Evolutionary conservation across 768 basidiomycete genomes (phyloP).

Genomic region (Kwoniella pini): DNA sequence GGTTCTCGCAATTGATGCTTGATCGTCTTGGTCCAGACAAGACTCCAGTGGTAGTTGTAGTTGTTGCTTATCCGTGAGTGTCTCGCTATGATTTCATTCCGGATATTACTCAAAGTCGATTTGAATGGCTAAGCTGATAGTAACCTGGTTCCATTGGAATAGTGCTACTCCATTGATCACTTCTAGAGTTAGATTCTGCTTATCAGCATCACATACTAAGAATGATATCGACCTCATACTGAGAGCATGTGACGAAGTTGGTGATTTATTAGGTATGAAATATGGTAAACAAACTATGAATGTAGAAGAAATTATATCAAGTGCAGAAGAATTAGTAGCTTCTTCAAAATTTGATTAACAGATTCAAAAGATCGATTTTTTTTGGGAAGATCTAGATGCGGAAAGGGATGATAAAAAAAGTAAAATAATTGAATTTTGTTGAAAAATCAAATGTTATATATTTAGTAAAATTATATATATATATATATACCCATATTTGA

Average conservation of each 20-base stretch:
- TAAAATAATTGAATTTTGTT: too few species aligned
- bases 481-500: too few species aligned
- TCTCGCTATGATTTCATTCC: too few species aligned
- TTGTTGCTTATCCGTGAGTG: conserved; percentile 70
- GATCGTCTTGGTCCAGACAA: conserved; percentile 59
- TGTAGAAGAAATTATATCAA: conserved; percentile 69
- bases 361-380: too few species aligned
- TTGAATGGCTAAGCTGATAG: too few species aligned
- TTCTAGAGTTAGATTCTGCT: conserved; percentile 86
- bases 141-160: too few species aligned
- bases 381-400: too few species aligned
- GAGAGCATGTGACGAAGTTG: conserved; percentile 86
- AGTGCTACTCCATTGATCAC: conserved; percentile 82
- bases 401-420: too few species aligned
- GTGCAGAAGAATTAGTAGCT: conserved; percentile 72
- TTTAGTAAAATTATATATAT: too few species aligned
- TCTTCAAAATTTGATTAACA: not conserved
- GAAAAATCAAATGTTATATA: too few species aligned
- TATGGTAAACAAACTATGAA: conserved; percentile 72
- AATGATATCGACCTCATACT: conserved; percentile 88
- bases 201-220: conserved; percentile 94
- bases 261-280: conserved; percentile 85
- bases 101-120: too few species aligned
- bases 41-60: conserved; percentile 82
- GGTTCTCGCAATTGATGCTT: conserved; percentile 81